Evolutionary conservation across 2,329 filamentous ascomycete species (phyloP).

Genomic region (Aureobasidium sp.): DNA sequence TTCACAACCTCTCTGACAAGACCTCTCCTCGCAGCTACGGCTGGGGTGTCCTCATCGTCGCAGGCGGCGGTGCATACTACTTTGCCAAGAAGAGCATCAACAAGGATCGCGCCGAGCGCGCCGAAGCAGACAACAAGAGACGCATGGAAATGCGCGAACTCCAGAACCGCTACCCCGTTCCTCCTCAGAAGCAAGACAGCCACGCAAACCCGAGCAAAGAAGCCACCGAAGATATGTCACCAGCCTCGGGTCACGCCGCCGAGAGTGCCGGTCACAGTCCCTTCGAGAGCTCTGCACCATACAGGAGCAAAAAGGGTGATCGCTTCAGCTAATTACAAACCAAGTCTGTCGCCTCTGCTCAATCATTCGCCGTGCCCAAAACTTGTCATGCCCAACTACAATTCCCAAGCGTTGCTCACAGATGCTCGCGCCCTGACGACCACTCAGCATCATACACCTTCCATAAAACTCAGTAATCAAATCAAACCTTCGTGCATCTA

Average conservation of each 20-base stretch:
- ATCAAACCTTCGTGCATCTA: background rate
- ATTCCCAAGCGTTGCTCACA: too few relatives aligned
- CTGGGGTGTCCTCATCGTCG: constrained; percentile 82
- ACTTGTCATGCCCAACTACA: too few relatives aligned
- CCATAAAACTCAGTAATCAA: too few relatives aligned
- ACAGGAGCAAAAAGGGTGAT: constrained; percentile 74
- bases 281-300: constrained; percentile 75
- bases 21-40: constrained; percentile 58
- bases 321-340: constrained; percentile 49
- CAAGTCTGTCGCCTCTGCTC: too few relatives aligned
- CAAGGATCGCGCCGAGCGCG: constrained; percentile 69
- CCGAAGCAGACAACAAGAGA: constrained; percentile 62
- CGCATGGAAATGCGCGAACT: constrained; percentile 20
- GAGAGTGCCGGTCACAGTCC: constrained; percentile 67
- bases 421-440: too few relatives aligned
- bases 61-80: constrained; percentile 86
- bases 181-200: constrained; percentile 11
- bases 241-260: constrained; percentile 71
- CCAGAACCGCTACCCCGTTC: constrained; percentile 13
- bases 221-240: constrained; percentile 71
- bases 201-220: constrained; percentile 62
- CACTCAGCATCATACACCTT: too few relatives aligned
- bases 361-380: too few relatives aligned
- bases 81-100: constrained; percentile 95
- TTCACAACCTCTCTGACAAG: background rate